Evolutionary conservation across 2,329 filamentous ascomycete species (phyloP).

Genomic region (Fusarium clavum): DNA sequence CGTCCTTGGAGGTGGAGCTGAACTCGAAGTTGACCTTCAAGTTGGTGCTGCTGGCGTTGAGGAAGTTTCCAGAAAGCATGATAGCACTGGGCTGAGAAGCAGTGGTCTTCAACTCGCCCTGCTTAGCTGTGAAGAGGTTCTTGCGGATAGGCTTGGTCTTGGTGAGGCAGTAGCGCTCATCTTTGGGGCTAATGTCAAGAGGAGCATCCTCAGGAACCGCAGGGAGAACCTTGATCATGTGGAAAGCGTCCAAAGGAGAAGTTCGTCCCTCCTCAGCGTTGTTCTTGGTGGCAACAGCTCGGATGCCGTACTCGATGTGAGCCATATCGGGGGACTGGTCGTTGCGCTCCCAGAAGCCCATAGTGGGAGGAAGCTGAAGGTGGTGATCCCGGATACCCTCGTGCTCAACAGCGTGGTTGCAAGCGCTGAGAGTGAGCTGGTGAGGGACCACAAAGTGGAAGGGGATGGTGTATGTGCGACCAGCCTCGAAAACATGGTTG

Average conservation of each 20-base stretch:
- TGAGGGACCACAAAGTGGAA: constrained; percentile 70
- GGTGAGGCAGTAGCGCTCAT: constrained; percentile 62
- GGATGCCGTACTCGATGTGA: constrained; percentile 64
- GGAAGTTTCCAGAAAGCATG: constrained; percentile 63
- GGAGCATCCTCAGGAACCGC: constrained; percentile 62
- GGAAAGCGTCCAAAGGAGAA: constrained; percentile 56
- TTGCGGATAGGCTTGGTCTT: constrained; percentile 66
- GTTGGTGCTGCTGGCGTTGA: constrained; percentile 55
- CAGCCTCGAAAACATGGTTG: constrained; percentile 61
- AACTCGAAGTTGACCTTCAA: constrained; percentile 62
- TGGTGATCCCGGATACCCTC: constrained; percentile 64
- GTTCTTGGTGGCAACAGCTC: constrained; percentile 56
- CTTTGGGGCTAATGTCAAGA: constrained; percentile 59
- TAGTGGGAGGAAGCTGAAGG: constrained; percentile 63
- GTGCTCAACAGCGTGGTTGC: constrained; percentile 61
- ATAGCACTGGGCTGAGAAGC: constrained; percentile 61
- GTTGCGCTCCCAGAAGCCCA: constrained; percentile 65
- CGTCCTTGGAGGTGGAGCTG: constrained; percentile 57
- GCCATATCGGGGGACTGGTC: constrained; percentile 68
- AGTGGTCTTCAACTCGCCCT: constrained; percentile 61
- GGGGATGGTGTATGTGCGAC: constrained; percentile 62
- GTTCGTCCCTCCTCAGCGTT: constrained; percentile 37
- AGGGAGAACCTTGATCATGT: constrained; percentile 65
- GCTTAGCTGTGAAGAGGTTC: constrained; percentile 63
- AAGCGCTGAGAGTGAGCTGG: constrained; percentile 67